These are phyloP conservation scores for Russula dissimulans DNA, from an alignment of 768 basidiomycete species.

Conservation along the genomic window DNA sequence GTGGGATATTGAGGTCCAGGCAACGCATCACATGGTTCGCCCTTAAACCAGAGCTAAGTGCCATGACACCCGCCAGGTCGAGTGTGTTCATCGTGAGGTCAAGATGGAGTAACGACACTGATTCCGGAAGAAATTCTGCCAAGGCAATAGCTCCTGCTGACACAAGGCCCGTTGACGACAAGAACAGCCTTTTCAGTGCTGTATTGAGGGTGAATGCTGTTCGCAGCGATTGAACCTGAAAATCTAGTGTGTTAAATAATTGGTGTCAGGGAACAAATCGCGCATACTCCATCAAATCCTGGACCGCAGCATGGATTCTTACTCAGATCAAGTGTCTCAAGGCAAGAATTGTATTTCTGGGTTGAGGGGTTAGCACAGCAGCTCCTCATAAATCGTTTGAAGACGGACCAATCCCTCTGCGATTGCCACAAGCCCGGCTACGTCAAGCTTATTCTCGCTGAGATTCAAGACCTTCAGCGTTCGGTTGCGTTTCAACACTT, in stretches of 20 bases:
- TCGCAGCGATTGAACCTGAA: constrained; percentile 74
- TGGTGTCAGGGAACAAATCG: neutral
- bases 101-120: constrained; percentile 77
- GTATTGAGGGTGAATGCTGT: constrained; percentile 90
- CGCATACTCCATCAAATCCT: constrained; percentile 76
- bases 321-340: constrained; percentile 91
- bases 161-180: constrained; percentile 72
- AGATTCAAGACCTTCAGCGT: constrained; percentile 92
- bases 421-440: constrained; percentile 64
- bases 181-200: constrained; percentile 84
- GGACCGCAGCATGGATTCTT: constrained; percentile 93
- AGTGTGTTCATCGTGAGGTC: constrained; percentile 79
- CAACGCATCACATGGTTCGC: constrained; percentile 83
- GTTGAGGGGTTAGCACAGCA: neutral
- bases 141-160: constrained; percentile 87
- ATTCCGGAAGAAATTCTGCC: constrained; percentile 94
- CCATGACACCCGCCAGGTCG: constrained; percentile 89
- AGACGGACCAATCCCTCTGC: constrained; percentile 79
- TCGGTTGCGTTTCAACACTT: constrained; percentile 92
- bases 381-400: neutral
- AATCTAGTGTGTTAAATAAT: neutral
- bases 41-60: constrained; percentile 77
- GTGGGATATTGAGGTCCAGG: constrained; percentile 86
- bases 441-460: constrained; percentile 89
- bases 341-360: constrained; percentile 88